A percentile compares a stretch with the other conserved stretches of the same genome.
phyloP scores from a whole-genome alignment of 2,329 filamentous ascomycete genomes.

The Aspergillus brasiliensis region DNA sequence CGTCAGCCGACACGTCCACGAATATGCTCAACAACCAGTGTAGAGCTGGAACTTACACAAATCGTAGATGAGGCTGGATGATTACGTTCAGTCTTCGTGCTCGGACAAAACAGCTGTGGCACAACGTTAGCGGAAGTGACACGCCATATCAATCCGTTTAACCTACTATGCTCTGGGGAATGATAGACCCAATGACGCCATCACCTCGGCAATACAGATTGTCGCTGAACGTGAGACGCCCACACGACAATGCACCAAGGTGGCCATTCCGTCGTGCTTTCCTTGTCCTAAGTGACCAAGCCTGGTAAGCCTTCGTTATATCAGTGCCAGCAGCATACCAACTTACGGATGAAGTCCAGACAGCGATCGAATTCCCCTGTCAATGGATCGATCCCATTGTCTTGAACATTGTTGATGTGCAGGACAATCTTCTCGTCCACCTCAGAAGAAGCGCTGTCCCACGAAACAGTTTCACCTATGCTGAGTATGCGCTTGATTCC shows the following conservation, averaged over 20 bases:
- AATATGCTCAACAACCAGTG: background rate
- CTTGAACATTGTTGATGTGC: conserved; percentile 82
- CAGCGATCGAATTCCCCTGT: conserved; percentile 83
- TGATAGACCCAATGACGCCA: conserved; percentile 76
- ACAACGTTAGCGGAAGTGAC: conserved; percentile 6
- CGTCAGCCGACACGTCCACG: conserved; percentile 17
- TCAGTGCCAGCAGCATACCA: background rate
- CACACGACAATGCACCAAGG: conserved; percentile 92
- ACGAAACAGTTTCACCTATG: conserved; percentile 84
- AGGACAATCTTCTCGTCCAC: conserved; percentile 82
- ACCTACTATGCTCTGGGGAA: conserved; percentile 84
- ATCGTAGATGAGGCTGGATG: conserved; percentile 93
- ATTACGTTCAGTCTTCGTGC: conserved; percentile 94
- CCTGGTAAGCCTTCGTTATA: background rate
- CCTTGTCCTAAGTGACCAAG: conserved; percentile 68
- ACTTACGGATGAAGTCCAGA: conserved; percentile 87
- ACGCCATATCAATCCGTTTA: background rate
- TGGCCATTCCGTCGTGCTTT: conserved; percentile 74
- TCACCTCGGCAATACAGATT: conserved; percentile 98
- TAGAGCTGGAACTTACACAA: conserved; percentile 60
- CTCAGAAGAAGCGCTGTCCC: conserved; percentile 68
- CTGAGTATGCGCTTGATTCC: conserved; percentile 88
- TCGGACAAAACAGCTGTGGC: conserved; percentile 76
- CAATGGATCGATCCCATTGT: conserved; percentile 93
- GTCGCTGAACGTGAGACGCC: conserved; percentile 94